These are phyloP conservation scores for Circinella umbellata DNA, from an alignment of 371 early-diverging fungal species.

Conservation along the genomic window DNA sequence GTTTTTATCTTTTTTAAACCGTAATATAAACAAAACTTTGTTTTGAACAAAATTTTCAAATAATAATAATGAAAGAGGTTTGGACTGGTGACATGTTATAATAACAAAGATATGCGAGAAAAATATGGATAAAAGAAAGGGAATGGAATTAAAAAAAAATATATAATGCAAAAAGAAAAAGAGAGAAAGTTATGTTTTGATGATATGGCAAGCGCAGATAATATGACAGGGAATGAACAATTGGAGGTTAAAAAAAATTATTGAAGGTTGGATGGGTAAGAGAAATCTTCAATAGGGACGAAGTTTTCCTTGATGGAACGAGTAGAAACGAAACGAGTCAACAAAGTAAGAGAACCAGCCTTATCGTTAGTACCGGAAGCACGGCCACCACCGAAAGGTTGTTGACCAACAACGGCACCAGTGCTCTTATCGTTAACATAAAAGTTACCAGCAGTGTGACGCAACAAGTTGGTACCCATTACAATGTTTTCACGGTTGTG, in stretches of 20 bases:
- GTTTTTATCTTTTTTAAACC: too few relatives aligned
- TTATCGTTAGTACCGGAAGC: constrained; percentile 98
- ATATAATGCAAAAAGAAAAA: too few relatives aligned
- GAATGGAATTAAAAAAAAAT: too few relatives aligned
- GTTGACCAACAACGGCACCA: constrained; percentile 98
- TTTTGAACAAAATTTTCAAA: too few relatives aligned
- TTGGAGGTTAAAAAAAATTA: neutral
- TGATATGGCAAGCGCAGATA: too few relatives aligned
- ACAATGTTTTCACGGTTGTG: constrained; percentile 83
- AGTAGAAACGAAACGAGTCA: constrained; percentile 87
- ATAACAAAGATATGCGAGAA: too few relatives aligned
- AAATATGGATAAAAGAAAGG: too few relatives aligned
- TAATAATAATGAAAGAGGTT: too few relatives aligned
- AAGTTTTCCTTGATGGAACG: constrained; percentile 97
- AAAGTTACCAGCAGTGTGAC: constrained; percentile 96
- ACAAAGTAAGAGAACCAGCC: constrained; percentile 79
- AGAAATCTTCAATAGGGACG: constrained; percentile 76
- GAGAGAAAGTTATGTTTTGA: too few relatives aligned
- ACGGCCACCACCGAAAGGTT: constrained; percentile 96
- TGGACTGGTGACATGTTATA: too few relatives aligned
- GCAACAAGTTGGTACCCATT: constrained; percentile 75
- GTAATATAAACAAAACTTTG: too few relatives aligned
- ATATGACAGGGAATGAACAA: too few relatives aligned
- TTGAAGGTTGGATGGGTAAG: constrained; percentile 84
- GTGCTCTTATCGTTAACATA: constrained; percentile 99